Percentiles rank a stretch among this genome's conserved stretches.
Conservation (phyloP, 106 monocot species). For the Dactylorhiza incarnata region DNA sequence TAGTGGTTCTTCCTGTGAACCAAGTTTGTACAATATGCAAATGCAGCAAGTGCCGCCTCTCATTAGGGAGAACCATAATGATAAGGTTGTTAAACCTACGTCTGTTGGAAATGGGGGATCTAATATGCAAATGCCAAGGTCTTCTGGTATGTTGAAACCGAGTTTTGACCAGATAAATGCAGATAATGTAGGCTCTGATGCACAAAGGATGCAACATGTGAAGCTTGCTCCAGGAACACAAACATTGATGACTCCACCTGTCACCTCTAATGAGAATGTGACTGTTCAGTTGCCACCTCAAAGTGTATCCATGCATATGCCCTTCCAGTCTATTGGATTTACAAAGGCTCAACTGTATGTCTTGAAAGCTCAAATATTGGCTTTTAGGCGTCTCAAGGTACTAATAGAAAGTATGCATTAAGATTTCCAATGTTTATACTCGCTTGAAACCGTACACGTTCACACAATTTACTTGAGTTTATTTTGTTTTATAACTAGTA, state of each 20-base stretch:
- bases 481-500: not conserved
- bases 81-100: constrained; percentile 24
- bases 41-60: constrained; percentile 28
- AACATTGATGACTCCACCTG: constrained; percentile 19
- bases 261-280: constrained; percentile 20
- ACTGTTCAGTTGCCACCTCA: constrained; percentile 30
- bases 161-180: constrained; percentile 19
- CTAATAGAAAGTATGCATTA: not conserved
- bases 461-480: not conserved
- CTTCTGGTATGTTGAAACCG: constrained; percentile 26
- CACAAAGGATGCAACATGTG: constrained; percentile 36
- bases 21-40: constrained; percentile 19
- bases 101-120: constrained; percentile 27
- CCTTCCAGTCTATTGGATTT: constrained; percentile 43
- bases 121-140: constrained; percentile 32
- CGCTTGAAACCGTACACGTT: not conserved
- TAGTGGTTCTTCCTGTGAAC: constrained; percentile 6
- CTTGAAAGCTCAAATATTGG: constrained; percentile 94
- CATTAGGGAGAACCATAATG: constrained; percentile 33
- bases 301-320: constrained; percentile 17
- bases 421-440: not conserved
- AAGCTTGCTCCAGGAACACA: constrained; percentile 38
- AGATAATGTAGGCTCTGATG: constrained; percentile 34
- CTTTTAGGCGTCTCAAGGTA: constrained; percentile 93
- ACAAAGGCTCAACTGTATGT: constrained; percentile 85